These are phyloP conservation scores for Chenopodium berlandieri DNA, from an alignment of 148 eudicot genomes.

Conservation along the genomic window DNA sequence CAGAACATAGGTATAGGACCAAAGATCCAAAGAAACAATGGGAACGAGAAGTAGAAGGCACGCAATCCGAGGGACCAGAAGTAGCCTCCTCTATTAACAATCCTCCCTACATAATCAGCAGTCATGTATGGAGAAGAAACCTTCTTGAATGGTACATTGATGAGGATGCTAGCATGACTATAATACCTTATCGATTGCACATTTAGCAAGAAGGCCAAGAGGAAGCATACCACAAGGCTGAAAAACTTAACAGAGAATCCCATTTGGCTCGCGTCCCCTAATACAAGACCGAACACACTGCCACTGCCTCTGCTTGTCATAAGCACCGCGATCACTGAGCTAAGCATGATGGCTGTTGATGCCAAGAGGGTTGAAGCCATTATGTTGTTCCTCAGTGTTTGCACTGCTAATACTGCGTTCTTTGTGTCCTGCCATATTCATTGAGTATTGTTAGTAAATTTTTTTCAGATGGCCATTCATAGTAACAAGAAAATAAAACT, in stretches of 20 bases:
- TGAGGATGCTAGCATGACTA: constrained; percentile 83
- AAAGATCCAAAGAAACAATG: constrained; percentile 80
- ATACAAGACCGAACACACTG: constrained; percentile 26
- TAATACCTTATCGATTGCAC: constrained; percentile 85
- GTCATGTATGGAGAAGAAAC: constrained; percentile 39
- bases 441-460: not conserved
- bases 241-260: constrained; percentile 66
- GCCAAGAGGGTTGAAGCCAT: constrained; percentile 95
- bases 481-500: too few relatives aligned
- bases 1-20: constrained; percentile 88
- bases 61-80: constrained; percentile 90
- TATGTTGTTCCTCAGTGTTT: constrained; percentile 89
- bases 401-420: constrained; percentile 80
- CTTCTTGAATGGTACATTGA: constrained; percentile 70
- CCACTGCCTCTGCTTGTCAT: constrained; percentile 43
- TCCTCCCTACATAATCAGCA: constrained; percentile 52
- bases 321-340: constrained; percentile 76
- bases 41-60: constrained; percentile 82
- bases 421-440: constrained; percentile 60
- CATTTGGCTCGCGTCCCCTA: constrained; percentile 46
- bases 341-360: constrained; percentile 79
- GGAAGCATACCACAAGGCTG: constrained; percentile 73
- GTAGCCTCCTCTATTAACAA: constrained; percentile 70
- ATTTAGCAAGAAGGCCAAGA: constrained; percentile 61
- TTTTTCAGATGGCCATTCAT: too few relatives aligned